Conservation (phyloP, 2,329 filamentous ascomycete species). For the Tolypocladium album region DNA sequence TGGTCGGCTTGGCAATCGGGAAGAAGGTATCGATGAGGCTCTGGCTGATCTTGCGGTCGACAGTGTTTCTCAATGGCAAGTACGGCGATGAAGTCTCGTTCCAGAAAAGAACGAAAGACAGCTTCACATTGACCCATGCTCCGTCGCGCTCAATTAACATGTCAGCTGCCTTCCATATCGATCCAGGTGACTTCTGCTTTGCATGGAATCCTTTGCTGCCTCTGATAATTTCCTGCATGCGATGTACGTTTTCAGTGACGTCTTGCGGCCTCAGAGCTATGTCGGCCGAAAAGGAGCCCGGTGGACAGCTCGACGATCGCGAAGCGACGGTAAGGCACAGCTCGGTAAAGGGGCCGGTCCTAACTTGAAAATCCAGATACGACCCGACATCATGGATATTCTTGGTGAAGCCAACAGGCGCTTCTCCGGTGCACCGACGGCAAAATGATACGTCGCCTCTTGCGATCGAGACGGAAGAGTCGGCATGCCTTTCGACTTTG, state of each 20-base stretch:
- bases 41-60: slow-evolving; percentile 21
- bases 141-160: slow-evolving; percentile 17
- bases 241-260: slow-evolving; percentile 5
- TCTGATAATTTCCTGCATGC: slow-evolving; percentile 9
- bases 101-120: slow-evolving; percentile 30
- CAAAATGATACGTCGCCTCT: slow-evolving; percentile 13
- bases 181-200: slow-evolving; percentile 13
- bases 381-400: slow-evolving; percentile 10
- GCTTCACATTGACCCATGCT: slow-evolving; percentile 14
- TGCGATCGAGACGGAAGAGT: slow-evolving; percentile 14
- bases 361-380: slow-evolving; percentile 9
- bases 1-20: slow-evolving; percentile 3
- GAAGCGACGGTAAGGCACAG: slow-evolving; percentile 9
- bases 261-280: slow-evolving; percentile 15
- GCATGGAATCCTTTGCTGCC: slow-evolving; percentile 3
- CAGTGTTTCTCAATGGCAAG: slow-evolving; percentile 14
- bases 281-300: slow-evolving; percentile 1
- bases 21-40: slow-evolving; percentile 26
- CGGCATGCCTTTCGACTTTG: slow-evolving; percentile 10
- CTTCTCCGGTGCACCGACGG: slow-evolving; percentile 11
- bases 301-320: slow-evolving; percentile 3
- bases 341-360: not conserved
- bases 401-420: slow-evolving; percentile 1
- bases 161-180: slow-evolving; percentile 23
- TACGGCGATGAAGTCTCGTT: slow-evolving; percentile 25